Percentiles rank a stretch among this genome's conserved stretches.
These are phyloP conservation scores for Alternaria sp. DNA, from an alignment of 2,329 filamentous ascomycete species.

Conservation along the genomic window DNA sequence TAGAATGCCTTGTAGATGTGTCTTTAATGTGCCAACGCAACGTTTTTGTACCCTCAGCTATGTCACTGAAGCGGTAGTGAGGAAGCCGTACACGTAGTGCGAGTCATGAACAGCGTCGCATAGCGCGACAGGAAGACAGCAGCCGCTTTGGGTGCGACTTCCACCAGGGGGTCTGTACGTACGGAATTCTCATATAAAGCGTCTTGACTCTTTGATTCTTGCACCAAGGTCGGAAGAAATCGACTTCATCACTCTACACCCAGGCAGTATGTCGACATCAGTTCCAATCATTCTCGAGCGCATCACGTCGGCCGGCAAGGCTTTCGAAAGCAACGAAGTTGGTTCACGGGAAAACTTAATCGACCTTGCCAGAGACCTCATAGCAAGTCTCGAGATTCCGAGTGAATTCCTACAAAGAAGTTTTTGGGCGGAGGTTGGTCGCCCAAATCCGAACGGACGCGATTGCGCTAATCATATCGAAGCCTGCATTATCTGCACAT, in stretches of 20 bases:
- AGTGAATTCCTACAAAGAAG: slow-evolving; percentile 50
- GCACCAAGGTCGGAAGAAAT: no score
- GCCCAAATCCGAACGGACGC: background rate
- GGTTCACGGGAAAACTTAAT: slow-evolving; percentile 51
- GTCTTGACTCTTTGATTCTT: no score
- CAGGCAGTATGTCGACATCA: background rate
- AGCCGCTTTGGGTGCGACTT: background rate
- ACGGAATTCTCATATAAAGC: no score
- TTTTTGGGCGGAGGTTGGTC: slow-evolving; percentile 53
- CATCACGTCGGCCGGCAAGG: slow-evolving; percentile 33
- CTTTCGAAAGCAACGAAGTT: slow-evolving; percentile 44
- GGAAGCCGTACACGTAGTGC: no score
- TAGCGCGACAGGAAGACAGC: background rate
- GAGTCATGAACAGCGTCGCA: background rate
- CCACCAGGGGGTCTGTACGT: no score
- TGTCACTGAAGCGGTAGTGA: no score
- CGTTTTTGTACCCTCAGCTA: no score
- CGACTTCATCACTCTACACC: no score
- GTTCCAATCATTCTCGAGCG: slow-evolving; percentile 27
- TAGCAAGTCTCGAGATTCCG: slow-evolving; percentile 49
- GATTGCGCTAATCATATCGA: background rate
- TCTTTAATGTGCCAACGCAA: no score
- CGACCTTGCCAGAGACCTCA: slow-evolving; percentile 46
- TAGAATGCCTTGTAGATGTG: no score
- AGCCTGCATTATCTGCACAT: slow-evolving; percentile 50